These are phyloP conservation scores for Xylariaceae sp. DNA, from an alignment of 2,329 filamentous ascomycete genomes.

Conservation along the genomic window DNA sequence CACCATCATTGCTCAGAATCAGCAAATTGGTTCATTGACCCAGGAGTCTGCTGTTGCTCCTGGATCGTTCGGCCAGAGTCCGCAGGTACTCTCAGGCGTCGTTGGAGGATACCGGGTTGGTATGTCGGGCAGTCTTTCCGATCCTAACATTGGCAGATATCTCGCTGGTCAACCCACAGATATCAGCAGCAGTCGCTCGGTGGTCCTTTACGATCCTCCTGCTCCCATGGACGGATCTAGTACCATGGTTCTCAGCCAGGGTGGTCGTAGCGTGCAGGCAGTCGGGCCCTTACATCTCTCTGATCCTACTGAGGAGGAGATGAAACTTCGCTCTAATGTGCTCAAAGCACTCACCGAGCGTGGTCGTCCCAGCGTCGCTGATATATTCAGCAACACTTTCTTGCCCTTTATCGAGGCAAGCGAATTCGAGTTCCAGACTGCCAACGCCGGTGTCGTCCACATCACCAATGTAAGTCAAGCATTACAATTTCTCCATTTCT, in stretches of 20 bases:
- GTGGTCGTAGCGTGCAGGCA: not conserved
- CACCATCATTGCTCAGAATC: no score
- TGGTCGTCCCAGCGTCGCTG: constrained; percentile 2
- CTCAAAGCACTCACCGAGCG: constrained; percentile 7
- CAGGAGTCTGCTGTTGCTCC: no score
- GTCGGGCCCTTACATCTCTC: constrained; percentile 6
- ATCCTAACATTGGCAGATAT: not conserved
- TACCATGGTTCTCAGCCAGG: not conserved
- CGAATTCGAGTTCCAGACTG: not conserved
- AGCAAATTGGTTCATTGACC: no score
- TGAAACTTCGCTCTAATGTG: constrained; percentile 9
- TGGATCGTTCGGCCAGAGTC: no score
- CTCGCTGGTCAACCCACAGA: not conserved
- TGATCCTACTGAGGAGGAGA: not conserved
- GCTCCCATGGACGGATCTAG: not conserved
- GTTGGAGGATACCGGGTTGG: no score
- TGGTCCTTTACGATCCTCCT: not conserved
- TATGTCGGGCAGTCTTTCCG: no score
- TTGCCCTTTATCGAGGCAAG: constrained; percentile 10
- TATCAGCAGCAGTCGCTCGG: not conserved
- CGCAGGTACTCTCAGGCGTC: no score
- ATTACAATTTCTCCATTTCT: not conserved
- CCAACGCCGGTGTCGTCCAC: constrained; percentile 42
- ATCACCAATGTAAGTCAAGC: constrained; percentile 47
- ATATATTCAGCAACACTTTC: constrained; percentile 6